Conservation (phyloP, 2,329 filamentous ascomycete species). For the Thermothelomyces thermophilus region DNA sequence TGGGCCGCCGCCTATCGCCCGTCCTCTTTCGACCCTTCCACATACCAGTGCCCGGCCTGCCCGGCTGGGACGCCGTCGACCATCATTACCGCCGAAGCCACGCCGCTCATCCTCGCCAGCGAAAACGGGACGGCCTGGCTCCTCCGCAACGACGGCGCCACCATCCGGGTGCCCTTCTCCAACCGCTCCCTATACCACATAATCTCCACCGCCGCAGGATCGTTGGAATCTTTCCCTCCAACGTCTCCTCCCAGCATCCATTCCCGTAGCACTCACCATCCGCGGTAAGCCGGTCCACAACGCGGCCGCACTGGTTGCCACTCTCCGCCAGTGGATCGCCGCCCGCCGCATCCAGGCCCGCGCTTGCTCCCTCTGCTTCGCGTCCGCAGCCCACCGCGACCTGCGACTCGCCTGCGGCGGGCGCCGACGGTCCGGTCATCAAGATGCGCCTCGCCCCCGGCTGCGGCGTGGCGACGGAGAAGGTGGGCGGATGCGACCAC, state of each 20-base stretch:
- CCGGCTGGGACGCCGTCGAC: conserved; percentile 28
- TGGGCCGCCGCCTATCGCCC: conserved; percentile 41
- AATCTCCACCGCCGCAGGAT: conserved; percentile 22
- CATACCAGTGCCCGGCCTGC: conserved; percentile 40
- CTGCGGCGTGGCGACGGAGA: conserved; percentile 37
- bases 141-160: conserved; percentile 34
- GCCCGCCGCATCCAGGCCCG: conserved; percentile 34
- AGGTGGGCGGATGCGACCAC: conserved; percentile 41
- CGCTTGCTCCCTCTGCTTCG: conserved; percentile 42
- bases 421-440: conserved; percentile 36
- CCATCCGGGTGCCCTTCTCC: conserved; percentile 33
- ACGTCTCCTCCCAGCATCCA: conserved; percentile 26
- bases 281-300: conserved; percentile 40
- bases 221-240: conserved; percentile 28
- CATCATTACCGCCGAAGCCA: conserved; percentile 33
- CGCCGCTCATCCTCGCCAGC: conserved; percentile 30
- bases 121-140: conserved; percentile 41
- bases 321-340: conserved; percentile 33
- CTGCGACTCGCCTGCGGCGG: conserved; percentile 41
- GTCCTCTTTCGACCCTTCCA: conserved; percentile 23
- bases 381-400: conserved; percentile 31
- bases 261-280: conserved; percentile 25
- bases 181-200: conserved; percentile 36
- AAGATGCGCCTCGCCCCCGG: conserved; percentile 36
- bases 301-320: conserved; percentile 28